Base-by-base conservation (phyloP, 306 rosid genomes). In the Amphicarpaea edgeworthii region DNA sequence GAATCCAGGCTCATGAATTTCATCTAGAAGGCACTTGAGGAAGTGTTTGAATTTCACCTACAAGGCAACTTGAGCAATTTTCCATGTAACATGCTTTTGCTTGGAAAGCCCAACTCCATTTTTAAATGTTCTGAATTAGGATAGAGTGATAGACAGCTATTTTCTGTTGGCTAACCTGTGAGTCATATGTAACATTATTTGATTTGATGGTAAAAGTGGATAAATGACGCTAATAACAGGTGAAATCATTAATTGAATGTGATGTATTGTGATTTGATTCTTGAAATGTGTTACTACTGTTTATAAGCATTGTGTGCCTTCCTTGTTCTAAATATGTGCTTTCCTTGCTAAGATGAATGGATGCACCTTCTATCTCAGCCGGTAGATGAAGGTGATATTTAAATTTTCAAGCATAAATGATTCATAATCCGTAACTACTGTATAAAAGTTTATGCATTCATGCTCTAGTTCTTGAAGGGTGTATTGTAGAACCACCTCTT, bases 1-100 rank as follows among this genome's bases (percentile, higher is more conserved):
- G 54, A 51, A n/a, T 12, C 42, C 65, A 45, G 49, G 70, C 38
- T 61, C 8, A 11, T 46, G 46, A 12, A 24, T 58, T 63, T 63
- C 46, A 53, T 17, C 6, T 34, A 4, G 41, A 9, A 51, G 50
- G 51, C n/a, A 70, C 53, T 51, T 38, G 40, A 54, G 21, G 64
- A 51, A 53, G 16, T 72, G 45, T 16, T 37, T 43, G 26, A 12
- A 58, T 51, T 46, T 12, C 74, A 69, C 21, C 12, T 49, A 7
- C 38, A 0, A 51, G 19, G 47, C 20, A 32, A 49, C 49, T 47
- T 19, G 49, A 50, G 12, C 75, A 32, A 70, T 17, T 60, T 42
- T 73, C 4, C 58, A 15, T 20, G 15, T 41, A 7, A 14, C 5
- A 14, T 15, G 40, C 40, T 23, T 8, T 1, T 23, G 32, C 50